phyloP scores from a whole-genome alignment of 2,329 filamentous ascomycete genomes.

The Emergomyces pasteurianus region DNA sequence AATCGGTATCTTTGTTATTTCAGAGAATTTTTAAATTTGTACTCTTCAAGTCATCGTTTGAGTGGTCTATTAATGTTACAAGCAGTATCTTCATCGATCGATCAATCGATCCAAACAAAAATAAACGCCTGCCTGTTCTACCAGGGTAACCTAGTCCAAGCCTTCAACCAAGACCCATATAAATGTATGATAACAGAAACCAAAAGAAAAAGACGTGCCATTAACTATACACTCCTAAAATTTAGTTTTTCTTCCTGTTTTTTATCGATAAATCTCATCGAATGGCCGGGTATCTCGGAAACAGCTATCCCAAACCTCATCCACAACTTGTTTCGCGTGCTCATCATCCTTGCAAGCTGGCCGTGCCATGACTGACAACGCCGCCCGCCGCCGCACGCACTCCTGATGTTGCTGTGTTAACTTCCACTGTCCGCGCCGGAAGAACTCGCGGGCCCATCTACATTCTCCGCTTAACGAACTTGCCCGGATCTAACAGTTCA shows the following conservation, averaged over 20 bases:
- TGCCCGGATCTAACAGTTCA: slow-evolving; percentile 60
- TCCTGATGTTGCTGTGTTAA: slow-evolving; percentile 88
- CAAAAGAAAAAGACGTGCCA: too few relatives aligned
- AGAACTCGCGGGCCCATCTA: slow-evolving; percentile 75
- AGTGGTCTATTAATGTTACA: not conserved
- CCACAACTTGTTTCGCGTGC: slow-evolving; percentile 77
- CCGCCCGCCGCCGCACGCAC: slow-evolving; percentile 73
- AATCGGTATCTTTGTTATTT: not conserved
- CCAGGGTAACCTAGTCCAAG: not conserved
- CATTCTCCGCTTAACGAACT: slow-evolving; percentile 91
- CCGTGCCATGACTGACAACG: slow-evolving; percentile 64
- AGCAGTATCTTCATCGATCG: not conserved
- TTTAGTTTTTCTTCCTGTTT: too few relatives aligned
- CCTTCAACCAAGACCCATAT: not conserved
- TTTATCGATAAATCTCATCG: slow-evolving; percentile 77
- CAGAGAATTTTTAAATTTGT: not conserved
- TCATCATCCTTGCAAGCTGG: slow-evolving; percentile 74
- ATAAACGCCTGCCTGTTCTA: not conserved
- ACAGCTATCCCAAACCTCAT: slow-evolving; percentile 98
- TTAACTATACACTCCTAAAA: too few relatives aligned
- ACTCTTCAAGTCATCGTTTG: not conserved
- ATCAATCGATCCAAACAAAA: not conserved
- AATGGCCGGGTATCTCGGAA: slow-evolving; percentile 91
- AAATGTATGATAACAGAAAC: not conserved
- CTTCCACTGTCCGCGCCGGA: slow-evolving; percentile 73